Evolutionary conservation across 2,329 filamentous ascomycete species (phyloP).

Genomic region (Xylaria multiplex): DNA sequence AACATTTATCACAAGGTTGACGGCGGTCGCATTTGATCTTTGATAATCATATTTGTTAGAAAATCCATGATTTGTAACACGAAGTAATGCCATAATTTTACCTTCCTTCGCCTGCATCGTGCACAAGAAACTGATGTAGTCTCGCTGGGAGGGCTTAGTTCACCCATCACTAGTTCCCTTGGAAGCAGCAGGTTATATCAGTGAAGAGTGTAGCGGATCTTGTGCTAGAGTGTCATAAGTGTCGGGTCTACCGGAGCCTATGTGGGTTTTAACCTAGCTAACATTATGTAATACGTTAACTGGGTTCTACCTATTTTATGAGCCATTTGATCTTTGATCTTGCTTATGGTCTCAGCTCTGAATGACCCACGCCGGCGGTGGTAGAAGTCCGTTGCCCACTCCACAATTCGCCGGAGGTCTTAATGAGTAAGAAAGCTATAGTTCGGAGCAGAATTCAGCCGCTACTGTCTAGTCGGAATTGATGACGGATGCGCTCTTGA

Average conservation of each 20-base stretch:
- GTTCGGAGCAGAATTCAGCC: slow-evolving; percentile 9
- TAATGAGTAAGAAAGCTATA: slow-evolving; percentile 2
- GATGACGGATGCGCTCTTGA: neutral
- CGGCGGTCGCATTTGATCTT: slow-evolving; percentile 40
- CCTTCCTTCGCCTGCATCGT: slow-evolving; percentile 37
- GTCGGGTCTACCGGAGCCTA: neutral
- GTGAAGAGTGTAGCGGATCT: slow-evolving; percentile 8
- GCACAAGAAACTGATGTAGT: slow-evolving; percentile 35
- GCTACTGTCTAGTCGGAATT: neutral
- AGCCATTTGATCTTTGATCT: neutral
- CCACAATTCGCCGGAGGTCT: slow-evolving; percentile 17
- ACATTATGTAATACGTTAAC: slow-evolving; percentile 19
- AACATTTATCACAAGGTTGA: slow-evolving; percentile 35
- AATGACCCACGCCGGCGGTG: slow-evolving; percentile 30
- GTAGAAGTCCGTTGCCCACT: slow-evolving; percentile 35
- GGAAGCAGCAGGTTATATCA: slow-evolving; percentile 4
- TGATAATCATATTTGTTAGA: slow-evolving; percentile 15
- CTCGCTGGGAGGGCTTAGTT: slow-evolving; percentile 18
- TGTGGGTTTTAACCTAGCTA: slow-evolving; percentile 5
- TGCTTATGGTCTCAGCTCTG: slow-evolving; percentile 25
- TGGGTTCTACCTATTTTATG: slow-evolving; percentile 1
- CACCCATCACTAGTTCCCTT: slow-evolving; percentile 23
- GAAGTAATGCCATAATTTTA: slow-evolving; percentile 11
- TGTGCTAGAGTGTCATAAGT: slow-evolving; percentile 17
- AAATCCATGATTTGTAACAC: neutral